Evolutionary conservation across 805 yeast genomes (phyloP), one percentile per base, ranked within the genome.

Genomic region (Candida easanensis): DNA sequence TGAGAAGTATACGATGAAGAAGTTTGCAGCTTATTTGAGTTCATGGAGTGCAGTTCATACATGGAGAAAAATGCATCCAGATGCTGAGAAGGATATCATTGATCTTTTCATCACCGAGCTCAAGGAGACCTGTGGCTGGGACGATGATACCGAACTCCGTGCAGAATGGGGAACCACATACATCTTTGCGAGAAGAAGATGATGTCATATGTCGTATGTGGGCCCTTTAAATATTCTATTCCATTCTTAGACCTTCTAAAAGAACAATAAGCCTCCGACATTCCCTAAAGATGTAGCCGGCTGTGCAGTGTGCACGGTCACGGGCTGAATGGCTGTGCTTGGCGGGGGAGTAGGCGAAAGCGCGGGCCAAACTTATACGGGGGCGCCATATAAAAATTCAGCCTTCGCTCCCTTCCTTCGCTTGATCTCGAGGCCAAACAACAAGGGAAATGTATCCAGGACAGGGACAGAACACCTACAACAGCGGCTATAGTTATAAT

Each of bases 21-120:
- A 71, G 11, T 76, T 74, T 46, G 58, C 69, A n/a, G 61, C 67
- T 26, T 82, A 82, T 55, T 57, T 82, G 32, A 61, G 70, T 14
- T 84, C 91, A 0, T 82, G 82, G 74, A 82, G 93, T 56, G 72
- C 84, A 2, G 75, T 72, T 51, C 85, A 80, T 57, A 70, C 78
- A 62, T 60, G 87, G 85, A 45, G 72, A 63, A 63, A 60, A 38
- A 70, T 59, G 5, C 63, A 79, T 42, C 66, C 66, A 10, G 66
- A 64, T 9, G 53, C 54, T 16, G 63, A 56, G 19, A 58, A 58
- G 4, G 83, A 79, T 52, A 63, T 80, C 19, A 73, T 74, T 1
- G 82, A 79, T 30, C 51, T 55, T 26, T 69, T 75, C 45, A 61
- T 75, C 28, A 64, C 66, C 8, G 76, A 71, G 41, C 57, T 81